Conservation (phyloP, 2,329 filamentous ascomycete genomes). For the Ascochyta viciae-villosae region DNA sequence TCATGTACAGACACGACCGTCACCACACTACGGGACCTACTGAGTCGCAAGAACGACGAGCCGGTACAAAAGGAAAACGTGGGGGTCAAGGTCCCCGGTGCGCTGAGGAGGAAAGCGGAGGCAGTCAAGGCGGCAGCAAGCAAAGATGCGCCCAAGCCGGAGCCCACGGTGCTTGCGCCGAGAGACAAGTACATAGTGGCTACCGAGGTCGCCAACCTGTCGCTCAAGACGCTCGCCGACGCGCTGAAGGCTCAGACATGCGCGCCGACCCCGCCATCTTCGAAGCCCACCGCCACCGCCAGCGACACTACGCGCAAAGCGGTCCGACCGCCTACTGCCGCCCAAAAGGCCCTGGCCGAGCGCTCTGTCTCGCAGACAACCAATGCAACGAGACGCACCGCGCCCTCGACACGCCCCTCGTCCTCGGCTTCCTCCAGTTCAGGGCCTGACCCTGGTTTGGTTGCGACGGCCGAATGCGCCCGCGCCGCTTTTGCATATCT, state of each 20-base stretch:
- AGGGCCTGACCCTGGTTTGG: conserved; percentile 44
- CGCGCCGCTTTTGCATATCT: conserved; percentile 71
- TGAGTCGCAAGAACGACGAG: conserved; percentile 48
- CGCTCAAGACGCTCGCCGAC: conserved; percentile 73
- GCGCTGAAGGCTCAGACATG: conserved; percentile 61
- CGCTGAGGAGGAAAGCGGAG: conserved; percentile 38
- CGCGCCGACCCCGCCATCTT: conserved; percentile 16
- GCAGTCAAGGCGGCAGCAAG: conserved; percentile 34
- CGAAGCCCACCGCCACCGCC: conserved; percentile 35
- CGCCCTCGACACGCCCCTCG: conserved; percentile 46
- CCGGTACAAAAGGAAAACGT: conserved; percentile 42
- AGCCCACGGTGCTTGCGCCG: conserved; percentile 51
- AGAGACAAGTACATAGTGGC: conserved; percentile 72
- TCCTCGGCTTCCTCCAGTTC: conserved; percentile 39
- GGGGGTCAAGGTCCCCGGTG: conserved; percentile 35
- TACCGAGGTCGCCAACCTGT: conserved; percentile 74
- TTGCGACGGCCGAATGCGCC: conserved; percentile 72
- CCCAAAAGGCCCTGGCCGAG: conserved; percentile 68
- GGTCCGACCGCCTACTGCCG: conserved; percentile 41
- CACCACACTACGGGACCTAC: conserved; percentile 55
- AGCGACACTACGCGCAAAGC: conserved; percentile 28
- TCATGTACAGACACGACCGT: conserved; percentile 59
- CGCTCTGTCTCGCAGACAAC: conserved; percentile 67
- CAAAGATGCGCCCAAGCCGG: conserved; percentile 49
- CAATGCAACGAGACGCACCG: conserved; percentile 58